Conservation (phyloP, 805 yeast genomes). For the Pichia exigua region DNA sequence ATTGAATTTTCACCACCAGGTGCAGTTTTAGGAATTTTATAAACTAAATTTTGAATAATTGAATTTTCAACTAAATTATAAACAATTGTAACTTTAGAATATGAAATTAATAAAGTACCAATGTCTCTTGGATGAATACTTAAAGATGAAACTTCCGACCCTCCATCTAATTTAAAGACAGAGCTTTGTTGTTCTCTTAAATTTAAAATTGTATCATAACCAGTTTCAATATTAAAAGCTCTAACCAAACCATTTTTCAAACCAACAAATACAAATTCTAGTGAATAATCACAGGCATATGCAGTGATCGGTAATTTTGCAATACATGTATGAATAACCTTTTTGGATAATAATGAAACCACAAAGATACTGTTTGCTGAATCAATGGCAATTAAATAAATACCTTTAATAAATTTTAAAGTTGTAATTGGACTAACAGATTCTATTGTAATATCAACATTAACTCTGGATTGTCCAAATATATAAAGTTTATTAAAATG, state of each 20-base stretch:
- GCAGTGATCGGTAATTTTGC: conserved; percentile 63
- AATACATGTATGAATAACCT: conserved; percentile 49
- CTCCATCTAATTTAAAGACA: conserved; percentile 47
- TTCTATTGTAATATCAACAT: conserved; percentile 51
- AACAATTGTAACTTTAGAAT: conserved; percentile 57
- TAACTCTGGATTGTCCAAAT: conserved; percentile 78
- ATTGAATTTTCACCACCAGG: conserved; percentile 56
- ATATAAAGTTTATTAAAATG: conserved; percentile 63
- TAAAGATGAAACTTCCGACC: conserved; percentile 50
- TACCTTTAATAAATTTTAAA: conserved; percentile 67
- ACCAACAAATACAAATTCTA: conserved; percentile 84
- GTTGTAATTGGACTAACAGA: conserved; percentile 43
- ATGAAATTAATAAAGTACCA: conserved; percentile 68
- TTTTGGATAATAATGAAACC: conserved; percentile 59
- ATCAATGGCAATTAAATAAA: conserved; percentile 71
- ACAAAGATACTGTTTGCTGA: conserved; percentile 53
- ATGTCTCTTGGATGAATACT: conserved; percentile 87
- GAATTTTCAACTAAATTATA: conserved; percentile 59
- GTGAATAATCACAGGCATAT: conserved; percentile 71
- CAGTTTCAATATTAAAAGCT: conserved; percentile 78
- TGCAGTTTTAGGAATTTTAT: conserved; percentile 58
- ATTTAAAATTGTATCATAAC: conserved; percentile 53
- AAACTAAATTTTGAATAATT: conserved; percentile 48
- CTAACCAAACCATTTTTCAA: conserved; percentile 64
- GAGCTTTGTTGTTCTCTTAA: conserved; percentile 64